A percentile compares a stretch with the other conserved stretches of the same genome.
Evolutionary conservation across 306 rosid species (phyloP).

Genomic region (Malus fusca): DNA sequence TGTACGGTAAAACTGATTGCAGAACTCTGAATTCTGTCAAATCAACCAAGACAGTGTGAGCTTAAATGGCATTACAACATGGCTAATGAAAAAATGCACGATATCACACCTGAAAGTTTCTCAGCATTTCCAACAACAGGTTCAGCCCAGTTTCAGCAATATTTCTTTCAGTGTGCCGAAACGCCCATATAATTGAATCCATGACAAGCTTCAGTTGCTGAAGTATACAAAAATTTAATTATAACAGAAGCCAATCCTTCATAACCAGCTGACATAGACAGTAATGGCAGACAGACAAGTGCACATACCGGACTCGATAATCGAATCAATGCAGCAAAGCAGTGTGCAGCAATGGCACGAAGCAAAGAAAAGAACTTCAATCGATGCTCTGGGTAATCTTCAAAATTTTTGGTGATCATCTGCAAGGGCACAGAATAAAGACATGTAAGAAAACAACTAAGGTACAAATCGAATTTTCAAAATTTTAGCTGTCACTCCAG

Average conservation of each 20-base stretch:
- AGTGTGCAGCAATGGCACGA: constrained; percentile 87
- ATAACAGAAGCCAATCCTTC: neutral
- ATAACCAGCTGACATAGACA: neutral
- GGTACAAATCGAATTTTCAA: neutral
- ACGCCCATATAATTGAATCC: constrained; percentile 98
- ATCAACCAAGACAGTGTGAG: constrained; percentile 9
- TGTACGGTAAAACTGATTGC: constrained; percentile 79
- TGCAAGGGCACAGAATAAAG: constrained; percentile 13
- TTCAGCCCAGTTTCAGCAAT: constrained; percentile 92
- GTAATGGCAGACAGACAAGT: neutral
- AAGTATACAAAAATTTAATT: neutral
- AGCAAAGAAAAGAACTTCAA: constrained; percentile 94
- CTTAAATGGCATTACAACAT: neutral
- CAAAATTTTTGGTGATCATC: constrained; percentile 95
- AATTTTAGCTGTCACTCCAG: neutral
- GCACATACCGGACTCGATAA: constrained; percentile 78
- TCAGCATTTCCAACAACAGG: constrained; percentile 72
- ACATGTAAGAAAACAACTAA: constrained; percentile 4
- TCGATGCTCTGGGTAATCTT: constrained; percentile 97
- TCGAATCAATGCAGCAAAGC: constrained; percentile 85
- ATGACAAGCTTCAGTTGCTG: constrained; percentile 98
- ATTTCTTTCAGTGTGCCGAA: constrained; percentile 95
- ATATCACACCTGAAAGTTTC: constrained; percentile 71
- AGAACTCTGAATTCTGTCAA: constrained; percentile 80
- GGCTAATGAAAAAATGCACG: neutral